Base-by-base conservation (phyloP, 2,329 filamentous ascomycete species). In the Pseudogymnoascus sp. region DNA sequence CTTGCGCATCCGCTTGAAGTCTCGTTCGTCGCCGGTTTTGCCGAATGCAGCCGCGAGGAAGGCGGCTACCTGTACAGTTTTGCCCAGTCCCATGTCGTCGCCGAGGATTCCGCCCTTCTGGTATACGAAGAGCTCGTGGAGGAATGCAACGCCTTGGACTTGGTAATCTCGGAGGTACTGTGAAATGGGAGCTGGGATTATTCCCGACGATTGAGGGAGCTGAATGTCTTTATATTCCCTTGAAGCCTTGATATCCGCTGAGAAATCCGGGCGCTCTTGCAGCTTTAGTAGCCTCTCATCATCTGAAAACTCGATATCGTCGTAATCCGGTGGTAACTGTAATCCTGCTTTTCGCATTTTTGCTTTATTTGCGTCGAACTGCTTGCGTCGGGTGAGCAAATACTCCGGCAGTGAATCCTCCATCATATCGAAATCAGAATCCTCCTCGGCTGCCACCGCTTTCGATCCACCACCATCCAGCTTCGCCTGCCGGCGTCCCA, bases 1-100 rank as follows among this genome's bases (percentile, higher is more conserved):
- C 72, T 94, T 94, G 38, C 93, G 84, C 89, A 97, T 92, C 19
- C 91, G 82, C 72, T 95, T 95, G 3, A 77, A 79, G 69, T 99
- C 94, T 60, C 91, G 81, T 72, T 92, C 88, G 68, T 96, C 93
- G 0, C 87, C 93, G 0, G 90, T 95, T 76, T 99, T 99, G 6
- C 94, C 94, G 72, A 96, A 99, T 0, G 92, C 92, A 1, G 87
- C 91, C 0, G 91, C 90, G 22, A 99, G 78, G 67, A 99, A 97
- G 0, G 92, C 90, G 63, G 92, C 94, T 25, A 99, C 91, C 74
- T 99, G 94, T 2, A 99, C 91, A 0, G 94, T 99, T 75, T 99
- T 99, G 0, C 94, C 94, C 33, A 99, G 76, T 19, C 94, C 94
- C 94, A 99, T 99, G 70, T 99, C 94, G 71, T 99, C 94, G 2